Conservation (phyloP, 1,284 basidiomycete species). For the Boletus sp. region DNA sequence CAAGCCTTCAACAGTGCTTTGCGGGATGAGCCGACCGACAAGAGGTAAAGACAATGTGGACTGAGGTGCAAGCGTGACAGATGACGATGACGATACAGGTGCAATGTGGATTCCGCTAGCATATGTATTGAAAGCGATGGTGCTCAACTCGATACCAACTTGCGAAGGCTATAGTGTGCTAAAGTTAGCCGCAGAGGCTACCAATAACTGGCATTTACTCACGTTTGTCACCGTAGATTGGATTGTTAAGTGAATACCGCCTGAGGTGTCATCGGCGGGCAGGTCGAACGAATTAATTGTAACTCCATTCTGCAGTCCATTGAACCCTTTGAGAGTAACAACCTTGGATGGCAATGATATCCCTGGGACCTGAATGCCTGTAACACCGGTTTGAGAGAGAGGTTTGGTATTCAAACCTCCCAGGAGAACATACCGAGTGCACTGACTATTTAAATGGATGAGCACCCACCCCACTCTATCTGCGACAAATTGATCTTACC, state of each 20-base stretch:
- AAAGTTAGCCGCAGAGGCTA: slow-evolving; percentile 2
- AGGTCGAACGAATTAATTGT: slow-evolving; percentile 69
- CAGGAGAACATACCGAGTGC: slow-evolving; percentile 45
- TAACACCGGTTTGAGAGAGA: neutral
- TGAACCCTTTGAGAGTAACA: slow-evolving; percentile 71
- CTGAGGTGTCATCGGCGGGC: slow-evolving; percentile 67
- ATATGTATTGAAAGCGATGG: slow-evolving; percentile 61
- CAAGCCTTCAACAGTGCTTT: slow-evolving; percentile 51
- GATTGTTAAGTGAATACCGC: slow-evolving; percentile 71
- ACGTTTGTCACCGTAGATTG: slow-evolving; percentile 62
- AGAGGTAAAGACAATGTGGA: slow-evolving; percentile 55
- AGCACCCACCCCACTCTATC: neutral
- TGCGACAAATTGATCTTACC: slow-evolving; percentile 34
- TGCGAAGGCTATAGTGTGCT: slow-evolving; percentile 56
- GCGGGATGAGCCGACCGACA: slow-evolving; percentile 63
- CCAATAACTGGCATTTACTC: slow-evolving; percentile 19
- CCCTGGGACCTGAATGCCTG: slow-evolving; percentile 55
- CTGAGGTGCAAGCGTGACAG: slow-evolving; percentile 55
- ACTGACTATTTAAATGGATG: slow-evolving; percentile 36
- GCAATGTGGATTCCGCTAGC: slow-evolving; percentile 56
- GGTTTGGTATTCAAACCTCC: neutral
- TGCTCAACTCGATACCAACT: slow-evolving; percentile 67
- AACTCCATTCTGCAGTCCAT: slow-evolving; percentile 63
- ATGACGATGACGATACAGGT: slow-evolving; percentile 47
- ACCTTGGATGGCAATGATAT: slow-evolving; percentile 55